Evolutionary conservation across 1,139 yeast species (phyloP), one percentile per base, ranked within the genome.

Genomic region (Taphrina sp.): DNA sequence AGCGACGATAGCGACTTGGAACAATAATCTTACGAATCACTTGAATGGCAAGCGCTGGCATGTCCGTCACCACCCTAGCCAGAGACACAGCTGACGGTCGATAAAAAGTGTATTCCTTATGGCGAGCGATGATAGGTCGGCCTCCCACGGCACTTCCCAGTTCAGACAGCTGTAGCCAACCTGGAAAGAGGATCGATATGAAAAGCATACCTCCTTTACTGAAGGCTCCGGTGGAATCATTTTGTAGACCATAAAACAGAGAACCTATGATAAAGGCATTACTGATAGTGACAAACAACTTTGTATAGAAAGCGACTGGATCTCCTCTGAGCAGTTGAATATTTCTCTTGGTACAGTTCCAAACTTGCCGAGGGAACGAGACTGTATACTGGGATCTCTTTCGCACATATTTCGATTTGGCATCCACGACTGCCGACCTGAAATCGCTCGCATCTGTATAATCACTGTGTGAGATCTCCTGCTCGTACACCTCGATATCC

Each of bases 41-140:
- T 44, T 80, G 78, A 24, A 74, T 45, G 14, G 83, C 56, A 67
- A 85, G 84, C 34, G 78, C 72, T 0, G 94, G 94, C 59, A 84
- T 64, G 64, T 84, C 88, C 2, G 87, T 79, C n/a, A 83, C 64
- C 57, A 83, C 76, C 3, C 87, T 79, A 0, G 90, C 85, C 22
- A 83, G 65, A 0, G 92, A 88, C 63, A 85, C 89, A 1, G 89
- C 86, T 57, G 87, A 77, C 10, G 94, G 92, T 61, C 83, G 87
- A 64, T 85, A 85, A 55, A 85, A 69, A 0, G 89, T 87, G 67
- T 80, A 85, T 41, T 81, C 77, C 67, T 82, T 82, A 64, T 86
- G 95, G 65, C 87, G 86, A 67, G 84, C 92, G 29, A 85, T 86
- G 62, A 86, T 79, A 2, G 85, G 82, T 64, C 95, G 79, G 17